phyloP scores from a whole-genome alignment of 805 yeast genomes.

The Saturnispora halmiae region DNA sequence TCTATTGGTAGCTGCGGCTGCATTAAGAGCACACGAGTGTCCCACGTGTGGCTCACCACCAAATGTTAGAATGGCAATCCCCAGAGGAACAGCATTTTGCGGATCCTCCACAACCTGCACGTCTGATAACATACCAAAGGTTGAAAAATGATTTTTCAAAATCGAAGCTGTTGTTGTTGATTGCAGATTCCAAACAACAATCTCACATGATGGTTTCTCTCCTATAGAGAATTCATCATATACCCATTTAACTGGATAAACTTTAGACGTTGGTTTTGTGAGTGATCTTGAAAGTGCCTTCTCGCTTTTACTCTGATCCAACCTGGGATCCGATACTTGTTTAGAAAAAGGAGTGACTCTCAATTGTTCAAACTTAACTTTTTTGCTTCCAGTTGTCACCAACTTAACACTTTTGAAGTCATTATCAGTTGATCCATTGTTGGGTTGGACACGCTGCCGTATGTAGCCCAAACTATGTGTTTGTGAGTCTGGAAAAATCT shows the following conservation, averaged over 20 bases:
- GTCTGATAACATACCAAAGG: conserved; percentile 56
- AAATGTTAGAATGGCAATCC: conserved; percentile 56
- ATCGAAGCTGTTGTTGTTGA: conserved; percentile 38
- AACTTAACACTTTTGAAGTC: conserved; percentile 1
- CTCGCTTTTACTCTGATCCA: neutral
- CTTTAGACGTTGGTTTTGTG: neutral
- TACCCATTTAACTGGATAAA: conserved; percentile 17
- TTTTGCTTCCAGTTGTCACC: neutral
- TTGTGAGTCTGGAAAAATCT: conserved; percentile 2
- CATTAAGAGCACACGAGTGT: conserved; percentile 37
- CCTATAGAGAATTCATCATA: conserved; percentile 71
- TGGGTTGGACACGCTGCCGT: neutral
- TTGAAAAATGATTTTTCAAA: conserved; percentile 44
- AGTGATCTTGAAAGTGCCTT: conserved; percentile 1
- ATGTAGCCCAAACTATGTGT: conserved; percentile 1
- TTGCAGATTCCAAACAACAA: conserved; percentile 63
- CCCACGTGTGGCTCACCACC: conserved; percentile 48
- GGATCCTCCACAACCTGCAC: conserved; percentile 60
- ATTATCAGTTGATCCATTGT: neutral
- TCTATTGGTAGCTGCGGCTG: conserved; percentile 33
- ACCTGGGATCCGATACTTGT: conserved; percentile 3
- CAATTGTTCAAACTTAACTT: conserved; percentile 3
- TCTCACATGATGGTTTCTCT: conserved; percentile 59
- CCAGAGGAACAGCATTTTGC: conserved; percentile 67
- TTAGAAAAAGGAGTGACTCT: neutral